phyloP scores from a whole-genome alignment of 495 filamentous ascomycete genomes.

The Thozetella sp. region DNA sequence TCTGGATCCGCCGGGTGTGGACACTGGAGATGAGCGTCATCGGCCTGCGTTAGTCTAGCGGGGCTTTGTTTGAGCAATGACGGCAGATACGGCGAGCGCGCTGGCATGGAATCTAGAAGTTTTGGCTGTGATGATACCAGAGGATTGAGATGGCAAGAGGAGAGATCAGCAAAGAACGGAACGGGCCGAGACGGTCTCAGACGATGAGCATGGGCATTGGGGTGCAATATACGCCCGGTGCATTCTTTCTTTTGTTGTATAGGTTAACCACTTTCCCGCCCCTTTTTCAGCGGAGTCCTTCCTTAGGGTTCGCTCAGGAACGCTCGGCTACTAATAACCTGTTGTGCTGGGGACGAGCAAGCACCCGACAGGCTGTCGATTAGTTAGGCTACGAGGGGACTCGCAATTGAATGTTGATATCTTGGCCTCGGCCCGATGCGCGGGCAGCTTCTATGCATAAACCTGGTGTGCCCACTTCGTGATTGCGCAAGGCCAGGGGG shows the following conservation, averaged over 20 bases:
- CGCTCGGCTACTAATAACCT: background rate
- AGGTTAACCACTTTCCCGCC: background rate
- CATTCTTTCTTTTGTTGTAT: slow-evolving; percentile 6
- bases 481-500: background rate
- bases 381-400: background rate
- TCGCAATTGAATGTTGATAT: background rate
- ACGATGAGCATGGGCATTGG: background rate
- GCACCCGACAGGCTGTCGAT: background rate
- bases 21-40: slow-evolving; percentile 99
- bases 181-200: slow-evolving; percentile 1
- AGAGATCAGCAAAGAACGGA: background rate
- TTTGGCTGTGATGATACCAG: background rate
- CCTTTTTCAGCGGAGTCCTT: background rate
- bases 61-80: background rate
- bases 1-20: slow-evolving; percentile 98
- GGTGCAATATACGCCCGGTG: slow-evolving; percentile 5
- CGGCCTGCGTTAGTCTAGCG: slow-evolving; percentile 65
- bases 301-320: background rate
- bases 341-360: background rate
- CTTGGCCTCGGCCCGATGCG: background rate
- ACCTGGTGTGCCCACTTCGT: background rate
- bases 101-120: slow-evolving; percentile 4
- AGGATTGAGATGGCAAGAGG: background rate
- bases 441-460: no score
- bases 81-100: no score